These are phyloP conservation scores for Rhizopus delemar DNA, from an alignment of 371 early-diverging fungal genomes.

Conservation along the genomic window DNA sequence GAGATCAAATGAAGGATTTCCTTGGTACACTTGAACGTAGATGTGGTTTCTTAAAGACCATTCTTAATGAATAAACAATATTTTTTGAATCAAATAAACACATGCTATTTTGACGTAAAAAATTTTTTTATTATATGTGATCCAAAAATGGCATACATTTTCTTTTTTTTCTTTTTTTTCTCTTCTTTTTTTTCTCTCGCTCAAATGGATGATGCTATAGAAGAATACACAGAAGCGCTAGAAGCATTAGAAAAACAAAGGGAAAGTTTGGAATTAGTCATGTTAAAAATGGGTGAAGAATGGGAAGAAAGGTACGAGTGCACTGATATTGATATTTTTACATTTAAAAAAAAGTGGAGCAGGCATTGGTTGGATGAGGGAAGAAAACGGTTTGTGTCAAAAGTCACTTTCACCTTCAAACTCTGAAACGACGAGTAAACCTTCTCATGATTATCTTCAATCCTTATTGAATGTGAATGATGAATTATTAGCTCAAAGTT, in stretches of 20 bases:
- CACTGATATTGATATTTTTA: background rate
- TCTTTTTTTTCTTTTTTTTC: slow-evolving; percentile 1
- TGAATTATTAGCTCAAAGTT: slow-evolving; percentile 21
- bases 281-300: slow-evolving; percentile 50
- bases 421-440: slow-evolving; percentile 1
- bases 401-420: background rate
- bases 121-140: background rate
- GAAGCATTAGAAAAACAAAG: slow-evolving; percentile 42
- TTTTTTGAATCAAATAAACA: background rate
- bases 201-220: slow-evolving; percentile 24
- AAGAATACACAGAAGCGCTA: slow-evolving; percentile 40
- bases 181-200: background rate
- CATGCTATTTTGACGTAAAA: background rate
- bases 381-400: background rate
- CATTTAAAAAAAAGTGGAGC: slow-evolving; percentile 34
- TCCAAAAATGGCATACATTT: background rate
- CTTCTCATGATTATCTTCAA: slow-evolving; percentile 25
- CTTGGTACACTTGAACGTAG: slow-evolving; percentile 49
- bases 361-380: slow-evolving; percentile 47
- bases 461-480: slow-evolving; percentile 26
- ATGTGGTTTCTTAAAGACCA: slow-evolving; percentile 30
- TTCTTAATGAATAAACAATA: slow-evolving; percentile 13
- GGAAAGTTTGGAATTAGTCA: slow-evolving; percentile 41
- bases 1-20: slow-evolving; percentile 55
- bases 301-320: slow-evolving; percentile 50